Evolutionary conservation across 495 filamentous ascomycete genomes (phyloP).

Genomic region (Neurospora sp.): DNA sequence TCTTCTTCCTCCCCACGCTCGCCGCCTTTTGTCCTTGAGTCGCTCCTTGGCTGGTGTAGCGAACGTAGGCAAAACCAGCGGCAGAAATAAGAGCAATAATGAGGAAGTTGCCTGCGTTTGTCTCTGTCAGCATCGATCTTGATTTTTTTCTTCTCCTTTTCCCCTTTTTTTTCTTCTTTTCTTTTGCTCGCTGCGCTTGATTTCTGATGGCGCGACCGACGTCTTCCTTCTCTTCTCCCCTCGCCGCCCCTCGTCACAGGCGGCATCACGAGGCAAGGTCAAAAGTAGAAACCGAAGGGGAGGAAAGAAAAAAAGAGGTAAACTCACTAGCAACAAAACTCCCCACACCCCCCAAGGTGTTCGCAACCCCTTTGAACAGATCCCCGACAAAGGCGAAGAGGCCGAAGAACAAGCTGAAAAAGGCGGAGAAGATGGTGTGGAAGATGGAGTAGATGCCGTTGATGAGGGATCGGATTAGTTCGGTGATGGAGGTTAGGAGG

Average conservation of each 20-base stretch:
- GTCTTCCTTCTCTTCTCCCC: no score
- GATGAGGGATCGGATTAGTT: conserved; percentile 23
- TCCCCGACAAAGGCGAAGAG: conserved; percentile 19
- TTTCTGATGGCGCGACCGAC: no score
- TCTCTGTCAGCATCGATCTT: background rate
- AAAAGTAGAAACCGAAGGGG: no score
- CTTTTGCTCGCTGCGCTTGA: no score
- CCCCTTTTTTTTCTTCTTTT: no score
- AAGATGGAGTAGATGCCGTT: conserved; percentile 19
- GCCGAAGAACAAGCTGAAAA: conserved; percentile 18
- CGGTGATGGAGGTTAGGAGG: conserved; percentile 23
- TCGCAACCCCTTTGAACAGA: conserved; percentile 19
- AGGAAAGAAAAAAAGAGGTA: background rate
- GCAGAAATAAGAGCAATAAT: conserved; percentile 21
- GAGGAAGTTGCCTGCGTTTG: conserved; percentile 22
- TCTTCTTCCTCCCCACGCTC: conserved; percentile 12
- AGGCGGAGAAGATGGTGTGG: conserved; percentile 15
- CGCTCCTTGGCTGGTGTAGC: conserved; percentile 17
- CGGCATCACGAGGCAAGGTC: no score
- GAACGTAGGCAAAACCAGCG: conserved; percentile 17
- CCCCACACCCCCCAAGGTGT: conserved; percentile 22
- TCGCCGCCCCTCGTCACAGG: no score
- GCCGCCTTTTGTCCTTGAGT: conserved; percentile 5
- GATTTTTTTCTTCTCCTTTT: no score
- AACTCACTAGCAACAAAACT: conserved; percentile 24